phyloP scores from a whole-genome alignment of 2,329 filamentous ascomycete genomes.

The Trichophyton equinum region DNA sequence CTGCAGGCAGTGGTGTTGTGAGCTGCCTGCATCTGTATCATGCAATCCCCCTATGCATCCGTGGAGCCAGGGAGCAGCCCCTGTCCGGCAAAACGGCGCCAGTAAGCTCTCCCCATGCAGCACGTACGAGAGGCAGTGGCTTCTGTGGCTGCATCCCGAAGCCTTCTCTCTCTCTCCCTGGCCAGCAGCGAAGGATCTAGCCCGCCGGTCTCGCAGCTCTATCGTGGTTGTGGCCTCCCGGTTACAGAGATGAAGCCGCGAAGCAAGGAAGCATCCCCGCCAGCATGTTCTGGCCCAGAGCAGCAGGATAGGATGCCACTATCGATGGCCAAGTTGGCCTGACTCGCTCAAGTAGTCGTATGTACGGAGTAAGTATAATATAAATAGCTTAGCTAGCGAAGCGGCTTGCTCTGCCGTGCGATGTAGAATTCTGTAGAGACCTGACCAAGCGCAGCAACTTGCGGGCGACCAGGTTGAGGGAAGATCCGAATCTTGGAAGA shows the following conservation, averaged over 20 bases:
- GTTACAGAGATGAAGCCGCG: not conserved
- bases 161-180: not conserved
- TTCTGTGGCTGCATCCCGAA: not conserved
- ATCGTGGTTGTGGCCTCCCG: no score
- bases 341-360: not conserved
- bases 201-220: not conserved
- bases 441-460: not conserved
- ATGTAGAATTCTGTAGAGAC: no score
- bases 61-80: not conserved
- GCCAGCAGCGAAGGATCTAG: not conserved
- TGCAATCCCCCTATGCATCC: not conserved
- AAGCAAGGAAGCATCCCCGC: not conserved
- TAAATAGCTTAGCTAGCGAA: not conserved
- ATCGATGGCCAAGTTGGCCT: no score
- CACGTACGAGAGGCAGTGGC: not conserved
- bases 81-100: not conserved
- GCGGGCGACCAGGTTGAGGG: not conserved
- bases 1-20: no score
- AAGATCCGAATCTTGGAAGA: not conserved
- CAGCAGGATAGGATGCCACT: no score
- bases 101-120: not conserved
- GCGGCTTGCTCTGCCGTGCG: no score
- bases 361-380: not conserved
- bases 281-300: not conserved
- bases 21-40: not conserved